A percentile compares a stretch with the other conserved stretches of the same genome.
Conservation (phyloP, 495 filamentous ascomycete species). For the Aspergillus biplanus region DNA sequence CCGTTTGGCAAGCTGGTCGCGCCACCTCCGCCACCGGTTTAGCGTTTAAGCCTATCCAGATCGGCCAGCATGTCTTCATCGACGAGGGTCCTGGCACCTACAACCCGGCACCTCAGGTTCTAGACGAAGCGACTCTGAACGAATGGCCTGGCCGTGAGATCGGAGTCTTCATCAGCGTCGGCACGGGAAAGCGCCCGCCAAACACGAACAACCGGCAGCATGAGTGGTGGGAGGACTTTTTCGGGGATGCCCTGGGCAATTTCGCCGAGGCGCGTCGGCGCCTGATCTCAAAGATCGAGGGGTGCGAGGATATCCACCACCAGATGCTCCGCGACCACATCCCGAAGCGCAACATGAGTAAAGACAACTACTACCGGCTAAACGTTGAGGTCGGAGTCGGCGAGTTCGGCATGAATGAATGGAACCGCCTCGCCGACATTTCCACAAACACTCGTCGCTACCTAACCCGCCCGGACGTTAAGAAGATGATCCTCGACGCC, state of each 20-base stretch:
- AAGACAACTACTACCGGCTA: conserved; percentile 94
- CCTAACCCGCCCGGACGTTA: conserved; percentile 71
- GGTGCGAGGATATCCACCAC: conserved; percentile 89
- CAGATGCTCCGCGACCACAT: conserved; percentile 79
- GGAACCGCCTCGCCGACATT: conserved; percentile 90
- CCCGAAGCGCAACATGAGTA: conserved; percentile 74
- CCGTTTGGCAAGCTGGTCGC: conserved; percentile 92
- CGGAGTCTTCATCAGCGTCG: conserved; percentile 87
- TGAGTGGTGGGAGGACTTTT: conserved; percentile 92
- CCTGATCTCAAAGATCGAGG: conserved; percentile 89
- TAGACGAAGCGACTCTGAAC: conserved; percentile 88
- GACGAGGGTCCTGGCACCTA: conserved; percentile 92
- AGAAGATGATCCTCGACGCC: conserved; percentile 72
- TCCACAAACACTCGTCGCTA: conserved; percentile 88
- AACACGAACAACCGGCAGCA: conserved; percentile 67
- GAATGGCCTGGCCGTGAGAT: conserved; percentile 94
- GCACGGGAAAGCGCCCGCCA: conserved; percentile 85
- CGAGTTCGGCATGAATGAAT: conserved; percentile 99
- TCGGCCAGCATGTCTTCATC: conserved; percentile 90
- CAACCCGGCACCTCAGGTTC: conserved; percentile 81
- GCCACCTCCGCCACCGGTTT: conserved; percentile 91
- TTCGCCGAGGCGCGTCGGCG: conserved; percentile 87
- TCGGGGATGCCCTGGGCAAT: conserved; percentile 69
- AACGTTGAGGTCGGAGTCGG: conserved; percentile 97
- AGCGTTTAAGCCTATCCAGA: conserved; percentile 94